phyloP scores from a whole-genome alignment of 495 filamentous ascomycete genomes.

The Aspergillus diversus region DNA sequence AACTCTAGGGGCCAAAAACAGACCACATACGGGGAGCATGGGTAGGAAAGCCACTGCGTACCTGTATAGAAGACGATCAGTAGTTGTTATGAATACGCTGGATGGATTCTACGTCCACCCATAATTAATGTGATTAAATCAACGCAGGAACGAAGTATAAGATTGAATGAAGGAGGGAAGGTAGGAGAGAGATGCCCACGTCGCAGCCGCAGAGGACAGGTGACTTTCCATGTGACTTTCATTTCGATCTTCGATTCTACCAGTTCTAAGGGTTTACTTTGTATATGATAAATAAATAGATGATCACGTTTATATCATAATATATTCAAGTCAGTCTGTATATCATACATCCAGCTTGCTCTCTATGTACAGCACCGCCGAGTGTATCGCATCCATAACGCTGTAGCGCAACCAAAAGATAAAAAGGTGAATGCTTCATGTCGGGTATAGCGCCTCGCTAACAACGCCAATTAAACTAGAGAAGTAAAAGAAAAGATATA shows the following conservation, averaged over 20 bases:
- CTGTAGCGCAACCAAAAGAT: not conserved
- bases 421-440: constrained; percentile 21
- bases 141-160: no score
- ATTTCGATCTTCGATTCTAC: not conserved
- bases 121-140: no score
- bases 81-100: no score
- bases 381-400: not conserved
- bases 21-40: no score
- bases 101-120: no score
- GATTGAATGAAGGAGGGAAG: no score
- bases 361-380: constrained; percentile 2
- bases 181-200: no score
- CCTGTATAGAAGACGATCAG: no score
- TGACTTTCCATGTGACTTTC: not conserved
- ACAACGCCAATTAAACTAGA: constrained; percentile 14
- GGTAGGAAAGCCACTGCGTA: no score
- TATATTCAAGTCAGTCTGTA: constrained; percentile 7
- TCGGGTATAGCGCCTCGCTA: constrained; percentile 48
- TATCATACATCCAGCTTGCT: constrained; percentile 3
- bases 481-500: not conserved
- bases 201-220: not conserved
- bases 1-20: no score
- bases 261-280: no score
- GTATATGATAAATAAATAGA: not conserved
- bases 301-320: not conserved